Evolutionary conservation across 208 protist genomes (phyloP).

Genomic region (Spironucleus salmonicida): DNA sequence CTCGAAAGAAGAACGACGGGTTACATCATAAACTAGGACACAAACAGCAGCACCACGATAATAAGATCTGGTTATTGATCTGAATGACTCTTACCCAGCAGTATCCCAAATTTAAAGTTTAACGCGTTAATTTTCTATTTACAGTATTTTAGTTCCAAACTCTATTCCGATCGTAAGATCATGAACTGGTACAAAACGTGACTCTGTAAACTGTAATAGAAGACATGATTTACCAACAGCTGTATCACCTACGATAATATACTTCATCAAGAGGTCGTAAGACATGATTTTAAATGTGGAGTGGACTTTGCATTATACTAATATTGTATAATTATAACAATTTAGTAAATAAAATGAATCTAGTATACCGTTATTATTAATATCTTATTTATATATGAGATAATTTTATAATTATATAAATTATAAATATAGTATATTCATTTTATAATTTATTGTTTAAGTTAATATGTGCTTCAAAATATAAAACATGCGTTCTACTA

Average conservation of each 20-base stretch:
- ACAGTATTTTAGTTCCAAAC: conserved; percentile 34
- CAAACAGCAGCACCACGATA: conserved; percentile 29
- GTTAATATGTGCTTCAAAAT: no score
- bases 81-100: conserved; percentile 31
- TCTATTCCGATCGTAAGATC: conserved; percentile 34
- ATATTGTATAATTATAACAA: no score
- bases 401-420: no score
- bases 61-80: conserved; percentile 32
- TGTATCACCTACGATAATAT: conserved; percentile 26
- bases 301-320: no score
- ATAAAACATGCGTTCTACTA: no score
- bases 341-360: no score
- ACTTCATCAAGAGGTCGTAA: conserved; percentile 26
- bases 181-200: background rate
- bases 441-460: no score
- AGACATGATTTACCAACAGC: conserved; percentile 34
- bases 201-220: conserved; percentile 26
- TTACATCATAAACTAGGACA: conserved; percentile 36
- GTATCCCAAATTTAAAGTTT: conserved; percentile 40
- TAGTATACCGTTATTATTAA: no score
- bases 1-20: conserved; percentile 25
- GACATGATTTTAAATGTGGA: no score
- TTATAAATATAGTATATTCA: no score
- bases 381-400: no score
- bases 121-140: conserved; percentile 25